A percentile compares a stretch with the other conserved stretches of the same genome.
phyloP scores from a whole-genome alignment of 78 protist species.

The Dictyostelium brefeldianum region DNA sequence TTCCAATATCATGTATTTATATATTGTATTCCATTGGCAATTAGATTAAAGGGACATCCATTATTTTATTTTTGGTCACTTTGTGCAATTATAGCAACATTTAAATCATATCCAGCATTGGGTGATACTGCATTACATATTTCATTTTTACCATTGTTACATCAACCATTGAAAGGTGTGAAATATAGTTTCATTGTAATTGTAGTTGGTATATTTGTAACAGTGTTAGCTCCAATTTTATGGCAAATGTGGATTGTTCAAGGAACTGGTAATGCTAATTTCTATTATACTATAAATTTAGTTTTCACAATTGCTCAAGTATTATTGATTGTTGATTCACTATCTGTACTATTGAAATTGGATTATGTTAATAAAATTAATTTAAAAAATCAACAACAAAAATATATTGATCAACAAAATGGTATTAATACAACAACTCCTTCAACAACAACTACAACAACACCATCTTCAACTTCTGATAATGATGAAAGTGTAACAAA shows the following conservation, averaged over 20 bases:
- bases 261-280: conserved; percentile 86
- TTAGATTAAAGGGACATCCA: conserved; percentile 77
- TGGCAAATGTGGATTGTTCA: conserved; percentile 87
- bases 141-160: conserved; percentile 71
- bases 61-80: conserved; percentile 72
- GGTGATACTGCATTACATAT: conserved; percentile 80
- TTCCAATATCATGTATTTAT: conserved; percentile 80
- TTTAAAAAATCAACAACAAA: conserved; percentile 1
- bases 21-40: conserved; percentile 74
- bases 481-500: not conserved
- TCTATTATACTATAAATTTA: conserved; percentile 81
- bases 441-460: not conserved
- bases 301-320: conserved; percentile 83
- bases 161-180: conserved; percentile 68
- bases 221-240: conserved; percentile 72
- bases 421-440: not conserved
- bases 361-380: conserved; percentile 59
- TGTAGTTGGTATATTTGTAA: conserved; percentile 62
- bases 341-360: conserved; percentile 46
- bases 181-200: conserved; percentile 59
- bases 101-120: conserved; percentile 82
- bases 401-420: not conserved
- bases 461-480: too few species aligned
- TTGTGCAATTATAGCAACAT: conserved; percentile 79
- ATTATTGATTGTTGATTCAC: conserved; percentile 60